Evolutionary conservation across 2,329 filamentous ascomycete genomes (phyloP), one percentile per base, ranked within the genome.

Genomic region (Anthostomella pinea): DNA sequence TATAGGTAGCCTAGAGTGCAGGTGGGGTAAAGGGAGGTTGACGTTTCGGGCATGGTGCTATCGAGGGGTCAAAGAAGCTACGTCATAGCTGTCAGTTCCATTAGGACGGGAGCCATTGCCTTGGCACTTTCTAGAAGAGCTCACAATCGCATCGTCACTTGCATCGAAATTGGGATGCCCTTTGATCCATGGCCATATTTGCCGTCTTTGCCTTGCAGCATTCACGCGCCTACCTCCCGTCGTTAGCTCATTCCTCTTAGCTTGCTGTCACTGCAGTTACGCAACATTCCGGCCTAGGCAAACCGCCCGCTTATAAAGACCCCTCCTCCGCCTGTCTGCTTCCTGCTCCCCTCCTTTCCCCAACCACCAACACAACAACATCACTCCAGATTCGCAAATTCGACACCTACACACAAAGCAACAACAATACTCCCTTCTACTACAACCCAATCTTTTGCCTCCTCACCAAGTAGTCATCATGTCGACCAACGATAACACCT

Each of bases 401-500:
- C 29, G 19, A 41, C 24, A 41, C 7, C n/a, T 4, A 4, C 11
- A 7, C 17, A 16, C 25, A 27, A n/a, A n/a, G n/a, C 22, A 25
- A 20, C 4, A 30, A n/a, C 18, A 28, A n/a, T 20, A 19, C 18
- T 20, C 21, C 8, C n/a, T 18, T 4, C 36, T 29, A 25, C 18
- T 24, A 20, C 16, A 14, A 29, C 14, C 13, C 8, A 28, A 9
- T 27, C 19, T 23, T 30, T 18, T 8, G 11, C n/a, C 11, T 24
- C 36, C 53, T 35, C 31, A 28, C 26, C 39, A 43, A 50, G 37
- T 44, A 35, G 22, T 41, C 53, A 64, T 28, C 30, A 69, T 68
- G 63, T 68, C 65, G 55, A 30, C 51, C 53, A 64, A 66, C 59
- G 59, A 65, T 41, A 64, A 63, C 52, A 77, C 83, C 51, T 94